phyloP scores from a whole-genome alignment of 805 yeast genomes.

The Metschnikowia cubensis region DNA sequence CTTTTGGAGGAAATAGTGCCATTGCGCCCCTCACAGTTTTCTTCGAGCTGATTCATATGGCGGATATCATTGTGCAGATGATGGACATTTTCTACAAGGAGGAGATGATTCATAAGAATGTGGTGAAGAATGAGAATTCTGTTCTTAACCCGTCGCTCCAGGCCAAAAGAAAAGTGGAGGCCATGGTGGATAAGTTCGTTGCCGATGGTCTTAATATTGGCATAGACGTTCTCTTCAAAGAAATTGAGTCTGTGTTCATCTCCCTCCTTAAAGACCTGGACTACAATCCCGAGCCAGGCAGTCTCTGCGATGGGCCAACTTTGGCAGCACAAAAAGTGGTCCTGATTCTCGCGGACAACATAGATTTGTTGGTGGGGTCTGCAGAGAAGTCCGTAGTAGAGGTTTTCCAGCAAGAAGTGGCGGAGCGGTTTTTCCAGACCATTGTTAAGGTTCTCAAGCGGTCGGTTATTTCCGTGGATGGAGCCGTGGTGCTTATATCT shows the following conservation, averaged over 20 bases:
- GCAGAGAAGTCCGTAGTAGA: conserved; percentile 87
- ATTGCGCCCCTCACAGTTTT: conserved; percentile 86
- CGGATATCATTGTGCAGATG: conserved; percentile 91
- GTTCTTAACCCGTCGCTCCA: conserved; percentile 74
- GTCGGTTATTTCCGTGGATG: conserved; percentile 65
- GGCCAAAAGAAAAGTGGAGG: conserved; percentile 77
- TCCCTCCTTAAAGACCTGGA: conserved; percentile 57
- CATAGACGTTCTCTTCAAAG: conserved; percentile 80
- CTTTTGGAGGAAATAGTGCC: conserved; percentile 24
- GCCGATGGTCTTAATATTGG: conserved; percentile 94
- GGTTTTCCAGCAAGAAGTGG: conserved; percentile 91
- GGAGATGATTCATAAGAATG: conserved; percentile 57
- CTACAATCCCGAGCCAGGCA: conserved; percentile 46
- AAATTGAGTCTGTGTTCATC: conserved; percentile 60
- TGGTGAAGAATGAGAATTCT: conserved; percentile 69
- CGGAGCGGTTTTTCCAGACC: conserved; percentile 74
- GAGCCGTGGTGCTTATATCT: conserved; percentile 77
- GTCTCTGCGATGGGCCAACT: conserved; percentile 39
- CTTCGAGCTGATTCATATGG: conserved; percentile 86
- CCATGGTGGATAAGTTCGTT: conserved; percentile 76
- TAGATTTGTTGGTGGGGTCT: conserved; percentile 68
- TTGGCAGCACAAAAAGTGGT: conserved; percentile 64
- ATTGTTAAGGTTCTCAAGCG: conserved; percentile 76
- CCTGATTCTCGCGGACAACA: conserved; percentile 62
- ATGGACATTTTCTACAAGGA: conserved; percentile 84